These are phyloP conservation scores for Lagerstroemia speciosa DNA, from an alignment of 345 rosid genomes.

Conservation along the genomic window DNA sequence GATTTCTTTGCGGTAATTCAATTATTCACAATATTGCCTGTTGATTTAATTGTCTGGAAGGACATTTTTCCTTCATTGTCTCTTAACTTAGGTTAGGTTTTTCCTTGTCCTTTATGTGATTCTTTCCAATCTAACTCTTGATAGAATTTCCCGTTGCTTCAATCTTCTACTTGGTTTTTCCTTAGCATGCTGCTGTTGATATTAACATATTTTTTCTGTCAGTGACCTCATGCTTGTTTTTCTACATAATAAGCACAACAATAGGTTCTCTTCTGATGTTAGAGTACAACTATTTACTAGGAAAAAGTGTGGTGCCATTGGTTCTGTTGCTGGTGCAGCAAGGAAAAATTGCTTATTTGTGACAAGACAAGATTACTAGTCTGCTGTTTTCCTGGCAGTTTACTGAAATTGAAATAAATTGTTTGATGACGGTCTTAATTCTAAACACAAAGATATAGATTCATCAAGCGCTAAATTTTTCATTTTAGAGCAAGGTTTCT, in stretches of 20 bases:
- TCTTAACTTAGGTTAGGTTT: not conserved
- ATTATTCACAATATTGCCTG: not conserved
- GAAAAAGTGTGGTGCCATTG: not conserved
- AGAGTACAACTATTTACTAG: not conserved
- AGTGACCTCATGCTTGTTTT: not conserved
- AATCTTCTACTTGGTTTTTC: not conserved
- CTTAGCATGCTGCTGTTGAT: not conserved
- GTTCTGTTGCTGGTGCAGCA: not conserved
- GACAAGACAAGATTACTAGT: not conserved
- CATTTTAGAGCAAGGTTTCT: not conserved
- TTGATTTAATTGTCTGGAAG: not conserved
- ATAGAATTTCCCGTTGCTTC: not conserved
- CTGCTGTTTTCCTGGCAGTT: not conserved
- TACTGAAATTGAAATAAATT: too few relatives aligned
- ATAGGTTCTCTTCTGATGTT: not conserved
- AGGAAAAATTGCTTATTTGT: not conserved
- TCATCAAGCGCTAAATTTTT: not conserved
- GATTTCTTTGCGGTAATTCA: constrained; percentile 80
- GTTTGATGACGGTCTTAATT: too few relatives aligned
- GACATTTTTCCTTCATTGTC: not conserved
- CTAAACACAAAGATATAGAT: too few relatives aligned
- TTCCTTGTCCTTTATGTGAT: not conserved
- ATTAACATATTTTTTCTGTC: not conserved
- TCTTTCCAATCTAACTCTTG: not conserved
- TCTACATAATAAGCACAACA: not conserved